These are phyloP conservation scores for cucumber (Cucumis sativus) DNA, from an alignment of 306 rosid genomes.

Conservation along the genomic window DNA sequence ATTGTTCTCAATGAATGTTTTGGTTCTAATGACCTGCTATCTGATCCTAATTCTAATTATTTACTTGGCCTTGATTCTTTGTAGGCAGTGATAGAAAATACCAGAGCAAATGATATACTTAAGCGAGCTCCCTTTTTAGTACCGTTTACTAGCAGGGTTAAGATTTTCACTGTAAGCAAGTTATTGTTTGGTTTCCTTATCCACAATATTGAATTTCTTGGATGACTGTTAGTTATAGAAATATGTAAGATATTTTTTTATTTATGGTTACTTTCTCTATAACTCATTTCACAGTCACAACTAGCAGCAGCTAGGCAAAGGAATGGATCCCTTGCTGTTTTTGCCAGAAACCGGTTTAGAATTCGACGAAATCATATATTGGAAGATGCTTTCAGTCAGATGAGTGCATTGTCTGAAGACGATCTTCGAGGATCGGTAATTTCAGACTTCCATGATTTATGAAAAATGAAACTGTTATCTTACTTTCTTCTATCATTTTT, in stretches of 20 bases:
- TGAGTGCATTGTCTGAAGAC: constrained; percentile 88
- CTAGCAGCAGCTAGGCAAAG: constrained; percentile 76
- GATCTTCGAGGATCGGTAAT: constrained; percentile 86
- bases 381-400: constrained; percentile 92
- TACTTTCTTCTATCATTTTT: too few species aligned
- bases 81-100: constrained; percentile 70
- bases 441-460: constrained; percentile 8
- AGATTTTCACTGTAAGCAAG: constrained; percentile 73
- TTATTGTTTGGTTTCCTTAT: background rate
- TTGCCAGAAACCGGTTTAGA: constrained; percentile 74
- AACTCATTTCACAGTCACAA: constrained; percentile 67
- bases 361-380: constrained; percentile 81
- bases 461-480: background rate
- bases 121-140: constrained; percentile 91
- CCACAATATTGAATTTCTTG: background rate
- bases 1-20: constrained; percentile 11
- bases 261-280: constrained; percentile 12
- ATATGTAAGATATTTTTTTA: background rate
- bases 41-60: constrained; percentile 1
- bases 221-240: background rate
- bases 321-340: constrained; percentile 50
- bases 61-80: background rate
- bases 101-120: constrained; percentile 83
- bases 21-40: background rate
- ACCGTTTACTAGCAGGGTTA: constrained; percentile 98